phyloP scores from a whole-genome alignment of 768 basidiomycete species.

The Hygrocybe punicea region DNA sequence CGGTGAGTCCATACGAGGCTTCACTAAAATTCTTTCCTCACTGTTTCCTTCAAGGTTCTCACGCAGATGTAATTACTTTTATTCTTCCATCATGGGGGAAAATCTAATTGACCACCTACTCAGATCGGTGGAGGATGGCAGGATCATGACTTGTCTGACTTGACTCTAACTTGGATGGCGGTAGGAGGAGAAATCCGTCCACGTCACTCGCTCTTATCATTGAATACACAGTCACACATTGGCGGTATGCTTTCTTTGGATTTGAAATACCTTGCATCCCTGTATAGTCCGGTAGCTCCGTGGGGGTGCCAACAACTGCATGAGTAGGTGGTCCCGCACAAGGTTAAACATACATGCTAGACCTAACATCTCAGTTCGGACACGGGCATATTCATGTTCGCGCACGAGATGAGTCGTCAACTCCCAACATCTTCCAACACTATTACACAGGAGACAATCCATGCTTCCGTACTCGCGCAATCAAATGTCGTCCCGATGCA shows the following conservation, averaged over 20 bases:
- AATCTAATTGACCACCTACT: not conserved
- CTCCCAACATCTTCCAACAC: conserved; percentile 45
- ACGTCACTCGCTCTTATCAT: not conserved
- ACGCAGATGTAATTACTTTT: conserved; percentile 40
- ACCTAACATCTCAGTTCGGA: conserved; percentile 37
- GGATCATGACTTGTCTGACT: conserved; percentile 64
- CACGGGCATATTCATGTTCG: conserved; percentile 53
- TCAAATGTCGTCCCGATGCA: conserved; percentile 28
- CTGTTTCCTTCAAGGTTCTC: conserved; percentile 26
- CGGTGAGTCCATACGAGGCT: conserved; percentile 38
- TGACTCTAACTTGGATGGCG: conserved; percentile 63
- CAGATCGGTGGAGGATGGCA: conserved; percentile 70
- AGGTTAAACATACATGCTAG: conserved; percentile 1
- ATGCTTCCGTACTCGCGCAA: conserved; percentile 57
- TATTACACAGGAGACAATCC: conserved; percentile 57
- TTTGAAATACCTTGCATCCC: conserved; percentile 46
- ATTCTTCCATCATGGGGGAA: not conserved
- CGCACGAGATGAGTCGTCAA: conserved; percentile 43
- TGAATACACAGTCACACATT: conserved; percentile 51
- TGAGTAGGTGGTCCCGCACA: conserved; percentile 43
- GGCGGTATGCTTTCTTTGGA: conserved; percentile 56
- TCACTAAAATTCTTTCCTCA: not conserved
- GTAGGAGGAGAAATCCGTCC: conserved; percentile 33
- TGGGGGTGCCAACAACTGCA: conserved; percentile 67
- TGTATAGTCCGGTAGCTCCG: conserved; percentile 48